Percentiles rank a stretch among this genome's conserved stretches.
Evolutionary conservation across 2,329 filamentous ascomycete species (phyloP).

Genomic region (Huntiella bhutanensis): DNA sequence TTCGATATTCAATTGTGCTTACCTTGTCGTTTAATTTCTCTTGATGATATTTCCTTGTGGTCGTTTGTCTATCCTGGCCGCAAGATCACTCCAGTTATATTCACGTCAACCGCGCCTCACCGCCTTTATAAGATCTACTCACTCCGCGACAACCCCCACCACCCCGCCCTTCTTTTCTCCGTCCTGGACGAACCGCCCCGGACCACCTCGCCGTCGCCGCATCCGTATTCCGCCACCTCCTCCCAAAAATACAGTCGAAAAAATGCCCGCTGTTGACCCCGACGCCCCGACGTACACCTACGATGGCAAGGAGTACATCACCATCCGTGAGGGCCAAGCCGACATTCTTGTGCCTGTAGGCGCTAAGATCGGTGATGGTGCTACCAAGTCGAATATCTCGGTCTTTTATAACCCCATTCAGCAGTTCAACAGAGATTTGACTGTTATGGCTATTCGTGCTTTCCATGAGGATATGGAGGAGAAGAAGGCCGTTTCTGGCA

Average conservation of each 20-base stretch:
- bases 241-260: not conserved
- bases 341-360: constrained; percentile 34
- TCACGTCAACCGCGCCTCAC: not conserved
- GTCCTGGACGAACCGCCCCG: not conserved
- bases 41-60: not conserved
- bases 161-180: constrained; percentile 1
- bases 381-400: constrained; percentile 39
- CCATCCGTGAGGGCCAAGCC: constrained; percentile 37
- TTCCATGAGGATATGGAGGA: constrained; percentile 52
- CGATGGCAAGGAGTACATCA: constrained; percentile 31
- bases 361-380: constrained; percentile 30
- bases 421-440: constrained; percentile 94
- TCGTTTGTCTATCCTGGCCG: not conserved
- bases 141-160: not conserved
- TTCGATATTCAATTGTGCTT: not conserved
- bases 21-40: too few species aligned
- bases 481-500: constrained; percentile 21
- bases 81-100: not conserved
- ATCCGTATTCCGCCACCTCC: not conserved
- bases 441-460: constrained; percentile 75
- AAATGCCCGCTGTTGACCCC: constrained; percentile 6
- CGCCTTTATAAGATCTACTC: not conserved
- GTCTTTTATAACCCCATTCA: constrained; percentile 99
- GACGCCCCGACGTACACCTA: constrained; percentile 9
- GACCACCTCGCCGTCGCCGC: not conserved